Conservation (phyloP, 176 grass and related monocot genomes). For the Aegilops tauschii region DNA sequence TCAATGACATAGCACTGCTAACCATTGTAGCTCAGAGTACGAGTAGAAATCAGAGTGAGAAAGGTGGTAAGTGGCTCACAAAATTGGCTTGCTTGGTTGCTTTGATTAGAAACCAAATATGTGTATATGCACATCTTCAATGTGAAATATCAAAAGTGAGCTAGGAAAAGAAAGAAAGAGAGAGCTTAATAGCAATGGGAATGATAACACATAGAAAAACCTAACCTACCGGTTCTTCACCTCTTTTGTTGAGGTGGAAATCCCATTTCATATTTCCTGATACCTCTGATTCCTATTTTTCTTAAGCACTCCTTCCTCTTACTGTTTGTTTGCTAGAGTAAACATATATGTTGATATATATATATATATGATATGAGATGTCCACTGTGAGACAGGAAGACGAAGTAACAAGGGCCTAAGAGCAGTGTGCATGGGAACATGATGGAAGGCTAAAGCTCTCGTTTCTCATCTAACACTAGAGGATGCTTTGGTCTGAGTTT, state of each 20-base stretch:
- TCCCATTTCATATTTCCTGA: neutral
- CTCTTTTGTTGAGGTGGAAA: neutral
- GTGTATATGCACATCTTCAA: too few relatives aligned
- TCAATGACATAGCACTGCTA: neutral
- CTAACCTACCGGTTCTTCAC: neutral
- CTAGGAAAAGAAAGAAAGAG: neutral
- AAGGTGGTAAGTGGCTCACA: neutral
- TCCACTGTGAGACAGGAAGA: neutral
- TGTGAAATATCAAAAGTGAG: too few relatives aligned
- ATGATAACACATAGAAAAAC: neutral
- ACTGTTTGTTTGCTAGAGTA: neutral
- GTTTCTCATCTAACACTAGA: too few relatives aligned
- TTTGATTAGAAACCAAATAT: too few relatives aligned
- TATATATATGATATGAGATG: neutral
- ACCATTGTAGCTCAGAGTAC: neutral
- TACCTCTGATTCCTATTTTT: slow-evolving; percentile 28
- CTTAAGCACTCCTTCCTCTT: slow-evolving; percentile 17
- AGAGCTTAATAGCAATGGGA: neutral
- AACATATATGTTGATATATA: neutral
- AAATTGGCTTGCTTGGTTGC: neutral
- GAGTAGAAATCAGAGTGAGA: neutral
- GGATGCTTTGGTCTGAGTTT: too few relatives aligned
- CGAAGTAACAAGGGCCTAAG: neutral
- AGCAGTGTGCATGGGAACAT: neutral
- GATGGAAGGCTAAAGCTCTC: too few relatives aligned